These are phyloP conservation scores for Tolypocladium nubicola DNA, from an alignment of 2,329 filamentous ascomycete genomes.

Conservation along the genomic window DNA sequence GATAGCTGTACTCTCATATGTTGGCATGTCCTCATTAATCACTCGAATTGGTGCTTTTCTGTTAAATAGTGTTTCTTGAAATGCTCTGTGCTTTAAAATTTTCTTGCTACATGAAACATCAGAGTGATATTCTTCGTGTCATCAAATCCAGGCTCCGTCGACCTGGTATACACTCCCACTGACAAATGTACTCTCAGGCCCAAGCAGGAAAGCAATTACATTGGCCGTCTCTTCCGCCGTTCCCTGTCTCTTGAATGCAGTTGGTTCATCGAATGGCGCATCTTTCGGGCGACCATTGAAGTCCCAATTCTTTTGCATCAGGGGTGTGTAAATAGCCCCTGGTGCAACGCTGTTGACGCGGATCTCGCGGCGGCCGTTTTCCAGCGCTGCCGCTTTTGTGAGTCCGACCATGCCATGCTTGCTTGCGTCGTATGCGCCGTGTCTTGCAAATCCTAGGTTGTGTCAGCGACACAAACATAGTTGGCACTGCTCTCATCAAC, in stretches of 20 bases:
- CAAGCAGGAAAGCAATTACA: conserved; percentile 36
- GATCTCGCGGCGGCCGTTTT: conserved; percentile 29
- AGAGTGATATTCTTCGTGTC: not conserved
- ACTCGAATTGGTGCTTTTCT: too few relatives aligned
- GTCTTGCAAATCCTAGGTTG: conserved; percentile 15
- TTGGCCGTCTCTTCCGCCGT: conserved; percentile 36
- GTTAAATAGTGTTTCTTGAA: too few relatives aligned
- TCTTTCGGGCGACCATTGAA: conserved; percentile 17
- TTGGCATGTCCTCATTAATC: too few relatives aligned
- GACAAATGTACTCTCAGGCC: conserved; percentile 34
- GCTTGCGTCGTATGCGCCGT: conserved; percentile 22
- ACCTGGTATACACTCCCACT: conserved; percentile 34
- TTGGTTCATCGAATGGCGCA: conserved; percentile 30
- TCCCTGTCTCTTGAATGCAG: conserved; percentile 30
- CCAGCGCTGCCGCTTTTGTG: conserved; percentile 19
- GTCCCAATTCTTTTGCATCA: conserved; percentile 34
- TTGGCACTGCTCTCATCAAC: not conserved
- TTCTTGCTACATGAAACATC: too few relatives aligned
- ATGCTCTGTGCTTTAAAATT: too few relatives aligned
- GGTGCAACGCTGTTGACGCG: conserved; percentile 33
- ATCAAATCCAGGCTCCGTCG: conserved; percentile 29
- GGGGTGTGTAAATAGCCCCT: conserved; percentile 35
- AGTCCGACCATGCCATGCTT: conserved; percentile 24
- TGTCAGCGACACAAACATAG: not conserved
- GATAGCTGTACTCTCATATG: too few relatives aligned